A percentile compares a stretch with the other conserved stretches of the same genome.
Evolutionary conservation across 2,329 filamentous ascomycete species (phyloP).

Genomic region (Talaromyces pinophilus): DNA sequence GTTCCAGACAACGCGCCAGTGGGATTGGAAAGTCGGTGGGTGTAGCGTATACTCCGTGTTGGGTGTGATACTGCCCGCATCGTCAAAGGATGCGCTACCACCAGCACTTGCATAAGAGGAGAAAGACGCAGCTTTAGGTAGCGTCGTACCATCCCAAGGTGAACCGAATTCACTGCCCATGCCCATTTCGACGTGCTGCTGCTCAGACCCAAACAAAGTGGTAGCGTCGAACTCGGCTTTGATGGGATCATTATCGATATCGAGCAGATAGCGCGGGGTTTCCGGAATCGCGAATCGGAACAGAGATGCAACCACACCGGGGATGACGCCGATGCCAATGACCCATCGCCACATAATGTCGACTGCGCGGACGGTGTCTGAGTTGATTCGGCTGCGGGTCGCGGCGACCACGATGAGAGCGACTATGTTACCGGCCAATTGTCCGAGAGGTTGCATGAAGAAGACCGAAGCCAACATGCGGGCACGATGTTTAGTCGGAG

Average conservation of each 20-base stretch:
- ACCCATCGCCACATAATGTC: conserved; percentile 69
- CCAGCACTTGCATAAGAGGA: conserved; percentile 17
- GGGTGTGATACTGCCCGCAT: conserved; percentile 25
- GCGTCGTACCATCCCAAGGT: conserved; percentile 19
- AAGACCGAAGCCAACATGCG: conserved; percentile 69
- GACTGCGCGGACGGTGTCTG: conserved; percentile 43
- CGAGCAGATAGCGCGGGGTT: conserved; percentile 64
- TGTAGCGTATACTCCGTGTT: conserved; percentile 32
- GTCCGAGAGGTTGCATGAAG: conserved; percentile 68
- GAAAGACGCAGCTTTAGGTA: conserved; percentile 16
- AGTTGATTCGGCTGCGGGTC: conserved; percentile 29
- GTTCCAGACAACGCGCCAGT: conserved; percentile 41
- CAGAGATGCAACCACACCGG: conserved; percentile 63
- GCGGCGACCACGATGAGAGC: conserved; percentile 51
- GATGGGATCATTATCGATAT: conserved; percentile 63
- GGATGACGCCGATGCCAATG: conserved; percentile 65
- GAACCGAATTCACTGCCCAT: conserved; percentile 25
- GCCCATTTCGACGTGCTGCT: conserved; percentile 1
- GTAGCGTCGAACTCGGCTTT: conserved; percentile 63
- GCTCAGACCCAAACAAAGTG: conserved; percentile 54
- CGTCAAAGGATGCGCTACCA: conserved; percentile 13
- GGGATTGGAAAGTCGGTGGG: conserved; percentile 44
- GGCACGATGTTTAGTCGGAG: conserved; percentile 62
- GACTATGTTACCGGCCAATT: conserved; percentile 65
- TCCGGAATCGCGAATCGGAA: conserved; percentile 69